Percentiles rank a stretch among this genome's conserved stretches.
Evolutionary conservation across 352 stramenopile genomes (phyloP).

Genomic region (Phytophthora pistaciae): DNA sequence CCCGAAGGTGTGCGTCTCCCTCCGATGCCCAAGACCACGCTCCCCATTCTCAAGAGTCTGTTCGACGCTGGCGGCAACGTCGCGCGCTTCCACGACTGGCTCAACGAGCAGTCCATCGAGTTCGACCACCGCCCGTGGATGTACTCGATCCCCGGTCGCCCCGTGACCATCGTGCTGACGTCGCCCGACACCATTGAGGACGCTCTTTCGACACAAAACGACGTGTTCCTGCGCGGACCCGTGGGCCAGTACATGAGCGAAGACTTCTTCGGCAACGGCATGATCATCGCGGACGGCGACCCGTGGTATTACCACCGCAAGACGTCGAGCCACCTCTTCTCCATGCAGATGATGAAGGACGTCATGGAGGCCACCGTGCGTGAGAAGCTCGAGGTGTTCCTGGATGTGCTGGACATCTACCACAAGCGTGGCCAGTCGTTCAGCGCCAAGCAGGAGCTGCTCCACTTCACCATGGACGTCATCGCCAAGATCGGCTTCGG

Average conservation of each 20-base stretch:
- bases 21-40: slow-evolving; percentile 33
- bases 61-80: slow-evolving; percentile 31
- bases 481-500: slow-evolving; percentile 71
- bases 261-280: slow-evolving; percentile 68
- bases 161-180: slow-evolving; percentile 49
- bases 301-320: slow-evolving; percentile 75
- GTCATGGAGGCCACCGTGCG: slow-evolving; percentile 48
- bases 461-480: slow-evolving; percentile 65
- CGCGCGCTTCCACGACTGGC: slow-evolving; percentile 56
- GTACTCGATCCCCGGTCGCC: slow-evolving; percentile 39
- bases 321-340: slow-evolving; percentile 87
- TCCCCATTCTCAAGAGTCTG: slow-evolving; percentile 53
- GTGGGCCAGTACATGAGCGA: slow-evolving; percentile 39
- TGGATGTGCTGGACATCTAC: slow-evolving; percentile 29
- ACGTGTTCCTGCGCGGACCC: slow-evolving; percentile 68
- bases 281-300: slow-evolving; percentile 37
- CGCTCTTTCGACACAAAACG: slow-evolving; percentile 58
- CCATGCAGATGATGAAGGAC: slow-evolving; percentile 53
- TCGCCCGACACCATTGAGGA: slow-evolving; percentile 48
- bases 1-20: slow-evolving; percentile 28
- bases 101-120: slow-evolving; percentile 43
- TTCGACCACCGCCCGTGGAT: slow-evolving; percentile 51
- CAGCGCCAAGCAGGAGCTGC: slow-evolving; percentile 52
- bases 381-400: slow-evolving; percentile 39
- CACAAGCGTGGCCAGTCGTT: slow-evolving; percentile 27